Conservation (phyloP, 768 basidiomycete species). For the Tulasnella sp. region DNA sequence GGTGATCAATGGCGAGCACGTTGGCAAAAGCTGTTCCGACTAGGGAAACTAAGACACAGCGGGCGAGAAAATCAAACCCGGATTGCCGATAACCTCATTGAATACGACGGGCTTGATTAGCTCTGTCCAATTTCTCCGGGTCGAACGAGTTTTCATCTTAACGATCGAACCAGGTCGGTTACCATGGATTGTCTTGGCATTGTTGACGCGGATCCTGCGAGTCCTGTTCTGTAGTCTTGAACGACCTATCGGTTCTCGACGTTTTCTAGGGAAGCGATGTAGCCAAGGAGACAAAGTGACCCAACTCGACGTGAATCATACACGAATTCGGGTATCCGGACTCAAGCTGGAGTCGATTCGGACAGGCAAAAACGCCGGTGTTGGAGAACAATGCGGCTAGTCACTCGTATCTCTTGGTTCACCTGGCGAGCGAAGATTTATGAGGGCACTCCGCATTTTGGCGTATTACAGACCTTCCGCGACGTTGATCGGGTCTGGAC, state of each 20-base stretch:
- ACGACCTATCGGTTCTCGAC: background rate
- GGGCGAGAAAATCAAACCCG: background rate
- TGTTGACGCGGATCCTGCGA: background rate
- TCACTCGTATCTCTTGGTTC: background rate
- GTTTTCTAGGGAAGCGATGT: background rate
- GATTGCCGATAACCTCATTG: background rate
- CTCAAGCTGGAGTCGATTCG: background rate
- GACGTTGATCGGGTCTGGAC: background rate
- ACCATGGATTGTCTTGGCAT: background rate
- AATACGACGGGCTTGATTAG: background rate
- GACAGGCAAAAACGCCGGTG: background rate
- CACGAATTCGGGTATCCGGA: background rate
- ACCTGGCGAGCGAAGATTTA: background rate
- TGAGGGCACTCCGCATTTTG: background rate
- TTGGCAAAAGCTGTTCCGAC: background rate
- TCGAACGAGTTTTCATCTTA: background rate
- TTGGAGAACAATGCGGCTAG: background rate
- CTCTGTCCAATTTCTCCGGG: background rate
- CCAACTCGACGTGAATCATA: background rate
- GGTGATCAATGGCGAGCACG: background rate
- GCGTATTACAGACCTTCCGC: background rate
- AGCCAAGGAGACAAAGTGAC: background rate
- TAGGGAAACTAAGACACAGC: background rate
- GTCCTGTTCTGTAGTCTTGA: background rate
- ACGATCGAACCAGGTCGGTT: background rate